phyloP scores from a whole-genome alignment of 257 asterid genomes.

The Salvia rosmarinus region DNA sequence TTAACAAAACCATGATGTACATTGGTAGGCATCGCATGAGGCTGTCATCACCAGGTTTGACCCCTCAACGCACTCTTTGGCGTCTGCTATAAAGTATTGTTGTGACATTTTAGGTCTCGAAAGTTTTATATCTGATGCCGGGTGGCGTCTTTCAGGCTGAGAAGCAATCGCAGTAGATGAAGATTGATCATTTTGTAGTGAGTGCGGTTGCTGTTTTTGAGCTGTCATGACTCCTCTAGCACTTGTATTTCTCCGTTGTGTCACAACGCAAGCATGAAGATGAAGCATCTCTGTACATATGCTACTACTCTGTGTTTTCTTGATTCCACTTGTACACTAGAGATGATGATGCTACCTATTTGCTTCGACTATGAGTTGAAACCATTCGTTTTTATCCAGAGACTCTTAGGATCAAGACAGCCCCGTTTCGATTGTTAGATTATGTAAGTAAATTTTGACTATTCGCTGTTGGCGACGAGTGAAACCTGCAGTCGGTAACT shows the following conservation, averaged over 20 bases:
- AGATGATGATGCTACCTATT: constrained; percentile 3
- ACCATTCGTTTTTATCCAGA: not conserved
- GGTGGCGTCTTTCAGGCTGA: constrained; percentile 50
- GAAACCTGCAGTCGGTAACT: not conserved
- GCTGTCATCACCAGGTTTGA: constrained; percentile 49
- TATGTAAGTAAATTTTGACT: constrained; percentile 16
- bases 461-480: not conserved
- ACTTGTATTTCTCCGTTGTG: too few relatives aligned
- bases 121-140: constrained; percentile 29
- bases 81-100: not conserved
- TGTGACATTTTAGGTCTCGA: not conserved
- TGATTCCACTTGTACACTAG: constrained; percentile 25
- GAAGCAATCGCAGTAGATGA: constrained; percentile 32
- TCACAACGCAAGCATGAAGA: constrained; percentile 26
- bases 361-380: not conserved
- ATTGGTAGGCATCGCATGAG: constrained; percentile 61
- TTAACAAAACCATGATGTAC: constrained; percentile 82
- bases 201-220: constrained; percentile 25
- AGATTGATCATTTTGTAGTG: constrained; percentile 33
- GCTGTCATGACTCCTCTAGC: not conserved
- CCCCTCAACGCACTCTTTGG: constrained; percentile 23
- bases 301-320: not conserved
- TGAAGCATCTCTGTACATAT: constrained; percentile 41
- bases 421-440: constrained; percentile 5
- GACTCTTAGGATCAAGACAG: not conserved